These are phyloP conservation scores for Ceriops tagal DNA, from an alignment of 345 rosid species.

Conservation along the genomic window DNA sequence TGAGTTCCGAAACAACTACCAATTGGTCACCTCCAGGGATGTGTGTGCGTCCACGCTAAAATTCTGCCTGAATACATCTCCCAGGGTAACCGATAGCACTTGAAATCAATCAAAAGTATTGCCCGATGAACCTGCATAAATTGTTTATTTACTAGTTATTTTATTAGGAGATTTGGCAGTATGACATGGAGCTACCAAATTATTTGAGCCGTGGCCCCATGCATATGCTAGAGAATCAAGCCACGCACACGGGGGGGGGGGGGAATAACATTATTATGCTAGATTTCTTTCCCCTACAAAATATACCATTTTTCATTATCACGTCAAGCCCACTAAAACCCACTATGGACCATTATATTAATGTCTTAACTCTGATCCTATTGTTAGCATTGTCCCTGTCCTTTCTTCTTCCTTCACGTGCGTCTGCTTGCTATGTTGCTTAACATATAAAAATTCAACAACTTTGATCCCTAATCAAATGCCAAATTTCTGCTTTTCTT, in stretches of 20 bases:
- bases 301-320: constrained; percentile 7
- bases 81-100: no score
- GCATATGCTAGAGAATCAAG: constrained; percentile 39
- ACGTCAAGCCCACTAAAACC: constrained; percentile 1
- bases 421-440: not conserved
- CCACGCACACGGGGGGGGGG: constrained; percentile 69
- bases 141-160: not conserved
- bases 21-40: no score
- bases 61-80: no score
- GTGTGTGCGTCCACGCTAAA: no score
- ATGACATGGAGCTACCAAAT: not conserved
- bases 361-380: not conserved
- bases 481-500: no score
- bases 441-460: not conserved
- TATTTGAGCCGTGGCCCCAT: constrained; percentile 5
- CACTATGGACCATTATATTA: not conserved
- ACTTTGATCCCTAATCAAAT: not conserved
- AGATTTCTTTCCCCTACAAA: constrained; percentile 11
- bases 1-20: no score
- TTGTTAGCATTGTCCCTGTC: constrained; percentile 6
- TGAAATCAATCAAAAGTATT: not conserved
- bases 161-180: not conserved
- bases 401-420: constrained; percentile 17
- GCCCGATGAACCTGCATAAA: not conserved
- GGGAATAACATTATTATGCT: constrained; percentile 38